Base-by-base conservation (phyloP, 306 rosid genomes). In the Rosa chinensis region DNA sequence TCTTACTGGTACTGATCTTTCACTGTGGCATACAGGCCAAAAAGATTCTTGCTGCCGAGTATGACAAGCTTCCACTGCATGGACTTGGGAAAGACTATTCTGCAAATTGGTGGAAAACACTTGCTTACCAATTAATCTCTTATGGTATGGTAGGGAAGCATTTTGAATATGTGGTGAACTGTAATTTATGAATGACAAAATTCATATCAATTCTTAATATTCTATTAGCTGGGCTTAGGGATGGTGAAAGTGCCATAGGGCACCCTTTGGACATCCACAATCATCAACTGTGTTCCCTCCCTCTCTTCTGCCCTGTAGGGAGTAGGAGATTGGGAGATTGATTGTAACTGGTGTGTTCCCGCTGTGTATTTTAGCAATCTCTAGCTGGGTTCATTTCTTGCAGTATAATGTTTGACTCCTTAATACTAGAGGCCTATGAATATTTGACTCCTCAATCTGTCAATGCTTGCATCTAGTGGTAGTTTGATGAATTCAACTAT, bases 91-190 rank as follows among this genome's bases (percentile, higher is more conserved):
- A 88, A 81, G 81, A 84, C 64, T 85, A 89, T 85, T 85, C 91
- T 37, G 82, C 96, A 69, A 92, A 88, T 84, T 94, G 98, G 97
- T 94, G 98, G 98, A 94, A 90, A 88, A 94, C 92, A 71, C 96
- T 94, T 8, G 98, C 89, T 69, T 83, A 79, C 78, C 94, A 89
- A 77, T 82, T 92, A 81, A 80, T 92, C 77, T 85, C 86, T 72
- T 82, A 84, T 70, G 98, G 98, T 94, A 90, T 71, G 45, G 43
- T 40, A 76, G 70, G 81, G 77, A 78, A 72, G 63, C 79, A 35
- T 72, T 79, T 49, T 23, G 64, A 25, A 25, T 75, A 68, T 77
- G 47, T 69, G 71, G 78, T 10, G 28, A 71, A 66, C 68, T 75
- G 45, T 69, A 42, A 67, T 43, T 37, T 17, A 62, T 70, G 35